Conservation (phyloP, 345 rosid species). For the Citrus unshiu region DNA sequence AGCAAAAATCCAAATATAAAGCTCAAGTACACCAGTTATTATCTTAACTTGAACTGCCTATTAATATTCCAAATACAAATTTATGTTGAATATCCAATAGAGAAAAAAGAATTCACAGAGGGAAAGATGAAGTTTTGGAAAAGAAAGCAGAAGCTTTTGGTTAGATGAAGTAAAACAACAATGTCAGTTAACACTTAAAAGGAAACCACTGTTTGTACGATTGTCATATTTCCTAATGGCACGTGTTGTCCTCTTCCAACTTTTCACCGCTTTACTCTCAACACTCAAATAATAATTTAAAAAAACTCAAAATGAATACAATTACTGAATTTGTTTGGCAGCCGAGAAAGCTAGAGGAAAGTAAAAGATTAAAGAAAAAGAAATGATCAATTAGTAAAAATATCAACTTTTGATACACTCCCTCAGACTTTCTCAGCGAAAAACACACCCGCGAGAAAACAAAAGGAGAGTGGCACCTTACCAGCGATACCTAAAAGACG, state of each 20-base stretch:
- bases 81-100: neutral
- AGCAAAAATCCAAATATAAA: neutral
- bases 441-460: neutral
- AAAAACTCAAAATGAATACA: neutral
- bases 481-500: conserved; percentile 35
- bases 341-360: neutral
- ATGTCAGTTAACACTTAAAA: neutral
- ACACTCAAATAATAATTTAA: neutral
- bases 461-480: conserved; percentile 7
- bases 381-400: neutral
- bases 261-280: neutral
- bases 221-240: neutral
- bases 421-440: neutral
- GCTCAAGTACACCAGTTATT: neutral
- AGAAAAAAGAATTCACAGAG: neutral
- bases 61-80: neutral
- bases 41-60: neutral
- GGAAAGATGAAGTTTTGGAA: neutral
- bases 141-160: neutral
- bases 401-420: neutral
- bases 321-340: neutral
- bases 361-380: neutral
- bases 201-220: neutral
- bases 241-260: neutral
- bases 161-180: neutral